These are phyloP conservation scores for Dispira simplex DNA, from an alignment of 192 early-diverging fungal genomes.

Conservation along the genomic window DNA sequence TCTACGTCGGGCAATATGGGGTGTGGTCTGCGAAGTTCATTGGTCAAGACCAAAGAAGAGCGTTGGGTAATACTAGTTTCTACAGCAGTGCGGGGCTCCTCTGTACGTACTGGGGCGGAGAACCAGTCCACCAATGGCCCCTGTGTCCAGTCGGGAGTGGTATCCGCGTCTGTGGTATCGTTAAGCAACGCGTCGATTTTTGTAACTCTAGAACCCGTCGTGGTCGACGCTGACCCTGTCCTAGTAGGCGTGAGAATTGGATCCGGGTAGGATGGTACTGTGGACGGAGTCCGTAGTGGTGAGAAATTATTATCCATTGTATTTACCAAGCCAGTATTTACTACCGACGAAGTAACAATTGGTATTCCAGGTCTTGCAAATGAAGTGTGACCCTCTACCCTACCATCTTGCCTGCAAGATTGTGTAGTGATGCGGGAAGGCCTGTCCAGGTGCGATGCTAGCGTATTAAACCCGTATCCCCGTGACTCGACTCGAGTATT, in stretches of 20 bases:
- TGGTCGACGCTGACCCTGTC: background rate
- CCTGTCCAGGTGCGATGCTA: background rate
- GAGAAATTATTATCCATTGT: background rate
- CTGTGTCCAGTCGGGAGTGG: background rate
- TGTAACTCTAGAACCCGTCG: background rate
- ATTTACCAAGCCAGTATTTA: background rate
- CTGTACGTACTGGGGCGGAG: background rate
- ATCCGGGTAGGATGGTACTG: background rate
- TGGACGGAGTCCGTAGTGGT: background rate
- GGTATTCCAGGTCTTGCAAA: background rate
- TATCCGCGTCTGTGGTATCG: background rate
- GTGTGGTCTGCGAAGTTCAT: too few relatives aligned
- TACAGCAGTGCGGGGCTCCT: too few relatives aligned
- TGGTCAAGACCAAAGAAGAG: too few relatives aligned
- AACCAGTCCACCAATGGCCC: conserved; percentile 9
- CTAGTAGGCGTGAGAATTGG: background rate
- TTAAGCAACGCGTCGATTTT: conserved; percentile 8
- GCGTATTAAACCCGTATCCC: too few relatives aligned
- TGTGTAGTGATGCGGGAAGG: background rate
- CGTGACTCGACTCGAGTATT: background rate
- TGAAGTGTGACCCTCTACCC: background rate
- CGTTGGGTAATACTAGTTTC: too few relatives aligned
- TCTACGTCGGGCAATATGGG: too few relatives aligned
- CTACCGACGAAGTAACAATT: background rate
- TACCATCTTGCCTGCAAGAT: background rate